Conservation (phyloP, 129 eudicot species). For the sunflower (Helianthus annuus) region HanXRQr2.0-SUNRISE NC_035440.2:4856479-4856978, state of each 20-base stretch:
- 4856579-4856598: too few relatives aligned
- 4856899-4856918: not conserved
- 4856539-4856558: too few relatives aligned
- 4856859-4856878: conserved; percentile 55
- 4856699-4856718: too few relatives aligned
- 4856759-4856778: not conserved
- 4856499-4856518: too few relatives aligned
- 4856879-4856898: not conserved
- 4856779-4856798: conserved; percentile 45
- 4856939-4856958: conserved; percentile 39
- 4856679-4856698: too few relatives aligned
- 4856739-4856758: not conserved
- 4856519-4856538: too few relatives aligned
- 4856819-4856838: conserved; percentile 45
- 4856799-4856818: conserved; percentile 48
- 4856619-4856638: too few relatives aligned
- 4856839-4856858: conserved; percentile 50
- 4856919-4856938: not conserved
- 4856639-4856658: too few relatives aligned
- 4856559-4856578: too few relatives aligned
- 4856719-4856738: not conserved
- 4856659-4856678: too few relatives aligned
- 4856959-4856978: conserved; percentile 59
- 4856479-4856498: too few relatives aligned
- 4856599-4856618: too few relatives aligned